Conservation (phyloP, 2,329 filamentous ascomycete species). For the Epichloe glyceriae region DNA sequence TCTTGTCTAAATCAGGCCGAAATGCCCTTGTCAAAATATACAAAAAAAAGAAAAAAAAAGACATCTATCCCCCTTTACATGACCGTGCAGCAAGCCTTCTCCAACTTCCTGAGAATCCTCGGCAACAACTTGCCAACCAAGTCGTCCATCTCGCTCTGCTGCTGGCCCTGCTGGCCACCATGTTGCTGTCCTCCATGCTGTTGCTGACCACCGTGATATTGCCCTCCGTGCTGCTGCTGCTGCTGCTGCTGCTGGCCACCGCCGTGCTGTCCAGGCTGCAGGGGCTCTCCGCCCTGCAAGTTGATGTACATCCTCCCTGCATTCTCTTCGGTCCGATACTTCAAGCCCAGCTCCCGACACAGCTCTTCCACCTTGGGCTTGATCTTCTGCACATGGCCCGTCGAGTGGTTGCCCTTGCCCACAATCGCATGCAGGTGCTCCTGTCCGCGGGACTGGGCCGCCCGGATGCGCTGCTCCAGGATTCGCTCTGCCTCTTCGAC, state of each 20-base stretch:
- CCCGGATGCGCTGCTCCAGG: constrained; percentile 70
- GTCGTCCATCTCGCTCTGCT: constrained; percentile 44
- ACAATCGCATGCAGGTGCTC: constrained; percentile 88
- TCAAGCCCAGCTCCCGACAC: constrained; percentile 68
- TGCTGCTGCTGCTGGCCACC: constrained; percentile 23
- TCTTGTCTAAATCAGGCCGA: neutral
- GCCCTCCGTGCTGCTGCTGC: constrained; percentile 16
- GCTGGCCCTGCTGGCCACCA: constrained; percentile 28
- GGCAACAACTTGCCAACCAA: constrained; percentile 47
- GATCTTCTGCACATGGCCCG: constrained; percentile 76
- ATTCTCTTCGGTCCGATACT: constrained; percentile 79
- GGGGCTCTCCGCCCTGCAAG: constrained; percentile 57
- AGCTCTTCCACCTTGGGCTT: constrained; percentile 89
- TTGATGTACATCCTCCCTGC: constrained; percentile 82
- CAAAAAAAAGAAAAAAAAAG: neutral
- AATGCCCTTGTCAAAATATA: neutral
- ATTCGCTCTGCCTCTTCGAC: constrained; percentile 93
- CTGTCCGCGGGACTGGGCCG: constrained; percentile 61
- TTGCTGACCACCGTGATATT: constrained; percentile 30
- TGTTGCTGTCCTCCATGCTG: constrained; percentile 16
- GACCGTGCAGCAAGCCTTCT: constrained; percentile 58
- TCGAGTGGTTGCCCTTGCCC: constrained; percentile 83
- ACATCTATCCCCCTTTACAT: constrained; percentile 40
- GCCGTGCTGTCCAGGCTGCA: constrained; percentile 25
- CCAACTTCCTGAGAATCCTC: constrained; percentile 49